Evolutionary conservation across 2,329 filamentous ascomycete genomes (phyloP).

Genomic region (Neopestalotiopsis rosae): DNA sequence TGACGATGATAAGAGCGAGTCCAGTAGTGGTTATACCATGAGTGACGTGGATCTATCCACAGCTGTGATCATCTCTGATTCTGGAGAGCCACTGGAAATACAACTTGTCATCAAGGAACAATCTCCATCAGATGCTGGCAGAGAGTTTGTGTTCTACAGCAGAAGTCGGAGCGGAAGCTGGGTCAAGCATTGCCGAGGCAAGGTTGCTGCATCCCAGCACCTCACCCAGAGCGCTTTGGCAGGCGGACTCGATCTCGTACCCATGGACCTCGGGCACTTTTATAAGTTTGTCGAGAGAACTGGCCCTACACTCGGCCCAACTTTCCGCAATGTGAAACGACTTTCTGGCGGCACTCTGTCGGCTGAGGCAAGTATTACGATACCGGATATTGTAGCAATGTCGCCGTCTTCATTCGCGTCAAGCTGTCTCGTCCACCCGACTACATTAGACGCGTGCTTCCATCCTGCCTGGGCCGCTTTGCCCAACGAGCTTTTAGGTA

Average conservation of each 20-base stretch:
- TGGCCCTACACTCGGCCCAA: slow-evolving; percentile 9
- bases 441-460: slow-evolving; percentile 11
- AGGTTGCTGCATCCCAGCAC: not conserved
- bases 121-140: not conserved
- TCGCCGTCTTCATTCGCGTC: slow-evolving; percentile 5
- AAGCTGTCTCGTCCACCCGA: slow-evolving; percentile 1
- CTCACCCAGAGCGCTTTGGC: not conserved
- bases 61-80: slow-evolving; percentile 8
- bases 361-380: slow-evolving; percentile 11
- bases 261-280: slow-evolving; percentile 14
- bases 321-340: slow-evolving; percentile 6
- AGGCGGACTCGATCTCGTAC: slow-evolving; percentile 3
- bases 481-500: not conserved
- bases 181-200: slow-evolving; percentile 14
- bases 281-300: slow-evolving; percentile 8
- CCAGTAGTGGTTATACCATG: not conserved
- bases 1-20: slow-evolving; percentile 16
- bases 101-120: slow-evolving; percentile 10
- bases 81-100: slow-evolving; percentile 1
- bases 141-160: slow-evolving; percentile 16
- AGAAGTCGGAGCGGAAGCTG: not conserved
- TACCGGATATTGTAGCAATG: slow-evolving; percentile 10
- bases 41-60: slow-evolving; percentile 8
- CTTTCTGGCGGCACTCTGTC: not conserved
- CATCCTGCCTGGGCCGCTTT: slow-evolving; percentile 13